Base-by-base conservation (phyloP, 441 rosid genomes). In the Sinapis alba region DNA sequence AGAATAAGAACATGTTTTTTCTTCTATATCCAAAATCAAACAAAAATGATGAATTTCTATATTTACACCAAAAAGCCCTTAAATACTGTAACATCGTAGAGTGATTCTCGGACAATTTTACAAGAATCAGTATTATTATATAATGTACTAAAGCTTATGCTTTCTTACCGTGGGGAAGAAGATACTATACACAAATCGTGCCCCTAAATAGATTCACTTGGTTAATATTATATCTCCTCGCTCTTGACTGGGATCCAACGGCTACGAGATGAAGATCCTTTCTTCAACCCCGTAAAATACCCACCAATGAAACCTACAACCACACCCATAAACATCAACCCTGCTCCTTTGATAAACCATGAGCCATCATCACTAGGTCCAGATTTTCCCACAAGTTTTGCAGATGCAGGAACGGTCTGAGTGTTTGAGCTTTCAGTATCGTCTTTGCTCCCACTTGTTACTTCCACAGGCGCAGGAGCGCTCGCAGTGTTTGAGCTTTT, bases 251-350 rank as follows among this genome's bases (percentile, higher is more conserved):
- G 85, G 69, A 74, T 81, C 98, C 98, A 91, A 68, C 71, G 78
- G 68, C 80, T 81, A 73, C 24, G 71, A 1, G 74, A 13, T 7
- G 69, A 65, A 72, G 74, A 73, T 53, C 61, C 80, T 77, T 83
- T 89, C 84, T 76, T 88, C 41, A 83, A 62, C 36, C 28, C 81
- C 13, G 93, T 84, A 67, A 88, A 41, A 64, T 76, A 88, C 9
- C 97, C 97, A 16, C 85, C 68, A 69, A 86, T 32, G 27, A 87
- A 92, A 18, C 97, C 99, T 45, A 85, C 59, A n/a, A 90, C 65
- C 66, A 76, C 81, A 10, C 96, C 96, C 8, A 88, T 84, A 36
- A 94, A 65, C 82, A 94, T 53, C 60, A 90, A 68, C 36, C 92
- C 78, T 11, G 84, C 93, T 70, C 83, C 91, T 84, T 81, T 83